phyloP scores from a whole-genome alignment of 1,284 basidiomycete species.

The Leccinum solheimii region DNA sequence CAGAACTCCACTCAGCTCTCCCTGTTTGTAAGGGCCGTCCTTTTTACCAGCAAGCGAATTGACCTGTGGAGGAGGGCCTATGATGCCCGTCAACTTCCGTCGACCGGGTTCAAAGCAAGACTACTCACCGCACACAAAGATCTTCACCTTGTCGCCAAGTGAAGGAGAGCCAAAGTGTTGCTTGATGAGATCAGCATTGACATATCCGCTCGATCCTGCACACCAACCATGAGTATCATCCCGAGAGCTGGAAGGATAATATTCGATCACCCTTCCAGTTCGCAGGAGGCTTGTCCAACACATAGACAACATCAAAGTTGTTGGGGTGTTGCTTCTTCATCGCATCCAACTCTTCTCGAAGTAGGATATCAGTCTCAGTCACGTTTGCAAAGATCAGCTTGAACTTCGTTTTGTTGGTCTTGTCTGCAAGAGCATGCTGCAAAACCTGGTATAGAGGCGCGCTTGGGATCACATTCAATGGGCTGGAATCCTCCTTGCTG shows the following conservation, averaged over 20 bases:
- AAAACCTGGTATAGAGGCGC: constrained; percentile 79
- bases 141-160: constrained; percentile 79
- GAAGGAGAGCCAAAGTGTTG: constrained; percentile 71
- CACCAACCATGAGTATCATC: constrained; percentile 12
- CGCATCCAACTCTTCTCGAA: constrained; percentile 79
- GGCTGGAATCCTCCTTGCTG: constrained; percentile 7
- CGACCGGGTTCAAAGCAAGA: not conserved
- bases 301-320: constrained; percentile 82
- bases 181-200: constrained; percentile 72
- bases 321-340: constrained; percentile 72
- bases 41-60: constrained; percentile 78
- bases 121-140: constrained; percentile 81
- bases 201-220: constrained; percentile 66
- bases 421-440: constrained; percentile 69
- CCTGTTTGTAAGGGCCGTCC: constrained; percentile 74
- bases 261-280: constrained; percentile 64
- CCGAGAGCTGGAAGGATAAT: not conserved
- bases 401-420: constrained; percentile 90
- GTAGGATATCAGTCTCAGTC: constrained; percentile 87
- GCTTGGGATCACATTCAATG: constrained; percentile 38
- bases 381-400: constrained; percentile 92
- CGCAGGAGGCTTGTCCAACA: constrained; percentile 75
- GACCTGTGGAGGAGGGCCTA: constrained; percentile 86
- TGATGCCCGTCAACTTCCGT: not conserved
- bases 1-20: constrained; percentile 77